These are phyloP conservation scores for Peronospora belbahrii DNA, from an alignment of 352 stramenopile genomes.

Conservation along the genomic window DNA sequence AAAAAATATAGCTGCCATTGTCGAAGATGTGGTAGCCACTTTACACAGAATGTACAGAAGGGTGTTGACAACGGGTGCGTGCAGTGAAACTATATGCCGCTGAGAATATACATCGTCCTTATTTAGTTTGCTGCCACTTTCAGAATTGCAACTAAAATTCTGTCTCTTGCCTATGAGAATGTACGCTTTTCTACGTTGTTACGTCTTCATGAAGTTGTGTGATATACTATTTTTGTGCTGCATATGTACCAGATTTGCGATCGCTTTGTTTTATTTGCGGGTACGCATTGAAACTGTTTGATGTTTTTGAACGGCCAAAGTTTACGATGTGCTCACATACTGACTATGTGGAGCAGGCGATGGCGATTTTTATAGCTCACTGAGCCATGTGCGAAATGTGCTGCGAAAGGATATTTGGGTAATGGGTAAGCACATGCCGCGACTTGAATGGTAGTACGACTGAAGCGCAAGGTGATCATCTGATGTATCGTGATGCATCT, in stretches of 20 bases:
- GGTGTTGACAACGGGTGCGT: conserved; percentile 82
- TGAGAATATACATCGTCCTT: neutral
- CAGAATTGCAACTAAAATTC: conserved; percentile 82
- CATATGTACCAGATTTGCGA: conserved; percentile 52
- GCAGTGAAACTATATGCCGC: neutral
- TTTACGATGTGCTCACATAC: neutral
- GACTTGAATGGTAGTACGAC: neutral
- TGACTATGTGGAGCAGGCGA: conserved; percentile 39
- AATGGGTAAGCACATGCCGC: conserved; percentile 44
- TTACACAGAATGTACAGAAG: conserved; percentile 78
- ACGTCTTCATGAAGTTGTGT: neutral
- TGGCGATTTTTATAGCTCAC: conserved; percentile 81
- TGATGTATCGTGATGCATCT: neutral
- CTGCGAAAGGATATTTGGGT: conserved; percentile 83
- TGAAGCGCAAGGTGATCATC: no score
- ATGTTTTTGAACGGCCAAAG: neutral
- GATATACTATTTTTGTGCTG: conserved; percentile 6
- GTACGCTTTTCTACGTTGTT: conserved; percentile 21
- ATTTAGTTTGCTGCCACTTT: neutral
- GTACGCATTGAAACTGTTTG: conserved; percentile 20
- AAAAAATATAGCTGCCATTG: conserved; percentile 78
- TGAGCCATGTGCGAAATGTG: conserved; percentile 76
- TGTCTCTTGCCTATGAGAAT: conserved; percentile 81
- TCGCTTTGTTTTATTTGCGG: conserved; percentile 74
- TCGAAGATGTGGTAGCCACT: conserved; percentile 46